Evolutionary conservation across 2,329 filamentous ascomycete species (phyloP).

Genomic region (Colletotrichum theobromicola): DNA sequence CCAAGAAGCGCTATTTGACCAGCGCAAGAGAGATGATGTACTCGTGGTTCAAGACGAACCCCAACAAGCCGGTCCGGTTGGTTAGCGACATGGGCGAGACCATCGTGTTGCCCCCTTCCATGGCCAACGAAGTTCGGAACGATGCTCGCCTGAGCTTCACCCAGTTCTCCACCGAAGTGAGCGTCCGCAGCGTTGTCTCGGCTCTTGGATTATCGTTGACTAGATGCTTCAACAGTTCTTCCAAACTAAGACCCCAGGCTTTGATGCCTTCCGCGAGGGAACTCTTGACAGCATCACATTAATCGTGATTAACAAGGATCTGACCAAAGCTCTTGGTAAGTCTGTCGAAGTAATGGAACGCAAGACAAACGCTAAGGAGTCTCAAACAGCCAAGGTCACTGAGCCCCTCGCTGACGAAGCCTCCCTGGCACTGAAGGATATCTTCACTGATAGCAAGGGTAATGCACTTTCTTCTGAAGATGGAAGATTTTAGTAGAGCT

Average conservation of each 20-base stretch:
- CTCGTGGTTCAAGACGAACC: constrained; percentile 4
- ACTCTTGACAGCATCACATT: not conserved
- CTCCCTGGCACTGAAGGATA: not conserved
- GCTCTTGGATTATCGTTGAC: not conserved
- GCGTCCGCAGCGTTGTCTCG: not conserved
- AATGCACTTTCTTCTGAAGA: not conserved
- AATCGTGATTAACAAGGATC: constrained; percentile 3
- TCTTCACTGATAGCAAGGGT: not conserved
- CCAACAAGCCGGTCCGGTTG: not conserved
- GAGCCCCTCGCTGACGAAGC: constrained; percentile 7
- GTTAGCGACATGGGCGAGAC: not conserved
- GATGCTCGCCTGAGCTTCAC: not conserved
- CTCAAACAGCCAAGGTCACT: not conserved
- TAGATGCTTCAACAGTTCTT: not conserved
- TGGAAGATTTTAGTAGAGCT: not conserved
- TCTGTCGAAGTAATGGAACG: not conserved
- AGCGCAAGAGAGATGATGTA: not conserved
- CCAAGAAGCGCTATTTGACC: not conserved
- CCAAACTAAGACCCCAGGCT: not conserved
- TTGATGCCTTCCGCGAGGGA: constrained; percentile 1
- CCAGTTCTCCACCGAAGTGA: not conserved
- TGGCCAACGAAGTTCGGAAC: constrained; percentile 8
- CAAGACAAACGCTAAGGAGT: not conserved
- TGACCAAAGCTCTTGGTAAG: constrained; percentile 2
- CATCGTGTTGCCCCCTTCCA: not conserved